Evolutionary conservation across 176 grass and related monocot species (phyloP).

Genomic region (Hyparrhenia diplandra): DNA sequence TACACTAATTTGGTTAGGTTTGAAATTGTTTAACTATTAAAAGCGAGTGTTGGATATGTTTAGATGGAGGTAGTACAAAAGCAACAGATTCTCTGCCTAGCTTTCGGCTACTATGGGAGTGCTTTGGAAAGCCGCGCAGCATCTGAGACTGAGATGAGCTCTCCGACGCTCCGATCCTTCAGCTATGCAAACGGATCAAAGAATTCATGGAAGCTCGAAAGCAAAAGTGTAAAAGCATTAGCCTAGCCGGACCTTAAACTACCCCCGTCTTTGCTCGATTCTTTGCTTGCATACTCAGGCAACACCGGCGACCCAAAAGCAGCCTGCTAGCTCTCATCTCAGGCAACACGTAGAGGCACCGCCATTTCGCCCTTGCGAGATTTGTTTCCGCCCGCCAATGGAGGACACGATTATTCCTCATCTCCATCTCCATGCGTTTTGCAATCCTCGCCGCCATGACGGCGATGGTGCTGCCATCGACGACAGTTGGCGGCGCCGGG

Average conservation of each 20-base stretch:
- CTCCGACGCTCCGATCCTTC: too few relatives aligned
- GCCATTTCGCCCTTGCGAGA: not conserved
- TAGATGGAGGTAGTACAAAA: too few relatives aligned
- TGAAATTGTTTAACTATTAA: too few relatives aligned
- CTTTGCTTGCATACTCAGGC: not conserved
- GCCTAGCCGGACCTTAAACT: not conserved
- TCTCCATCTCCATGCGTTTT: constrained; percentile 12
- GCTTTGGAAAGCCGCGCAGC: too few relatives aligned
- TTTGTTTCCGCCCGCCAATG: not conserved
- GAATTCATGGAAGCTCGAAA: not conserved
- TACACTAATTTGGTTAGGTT: too few relatives aligned
- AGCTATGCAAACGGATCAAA: not conserved
- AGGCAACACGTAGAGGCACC: not conserved
- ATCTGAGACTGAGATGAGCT: too few relatives aligned
- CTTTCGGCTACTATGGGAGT: too few relatives aligned
- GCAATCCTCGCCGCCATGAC: not conserved
- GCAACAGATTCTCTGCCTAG: too few relatives aligned
- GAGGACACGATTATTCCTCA: not conserved
- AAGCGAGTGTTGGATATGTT: too few relatives aligned
- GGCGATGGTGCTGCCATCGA: not conserved
- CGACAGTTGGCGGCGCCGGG: constrained; percentile 5
- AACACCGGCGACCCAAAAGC: not conserved
- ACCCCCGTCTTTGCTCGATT: not conserved
- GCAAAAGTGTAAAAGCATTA: not conserved
- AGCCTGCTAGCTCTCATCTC: not conserved